Evolutionary conservation across 2,329 filamentous ascomycete species (phyloP).

Genomic region (Cercospora beticola): DNA sequence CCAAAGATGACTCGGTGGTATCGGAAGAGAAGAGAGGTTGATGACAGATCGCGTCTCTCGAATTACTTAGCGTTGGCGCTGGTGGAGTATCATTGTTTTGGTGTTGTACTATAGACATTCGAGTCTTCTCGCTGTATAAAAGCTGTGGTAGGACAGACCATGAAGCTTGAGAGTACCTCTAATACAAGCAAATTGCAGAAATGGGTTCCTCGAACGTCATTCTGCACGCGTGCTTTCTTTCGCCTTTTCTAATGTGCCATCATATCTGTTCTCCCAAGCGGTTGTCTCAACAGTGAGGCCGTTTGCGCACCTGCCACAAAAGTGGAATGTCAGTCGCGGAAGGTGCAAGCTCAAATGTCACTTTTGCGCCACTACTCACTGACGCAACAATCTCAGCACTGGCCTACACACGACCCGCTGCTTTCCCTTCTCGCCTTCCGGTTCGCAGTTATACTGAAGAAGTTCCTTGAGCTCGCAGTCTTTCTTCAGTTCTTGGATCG

Average conservation of each 20-base stretch:
- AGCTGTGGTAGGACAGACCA: background rate
- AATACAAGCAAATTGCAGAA: background rate
- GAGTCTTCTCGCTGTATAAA: background rate
- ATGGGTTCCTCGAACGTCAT: conserved; percentile 4
- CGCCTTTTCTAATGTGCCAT: conserved; percentile 19
- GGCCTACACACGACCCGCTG: conserved; percentile 55
- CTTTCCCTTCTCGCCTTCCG: conserved; percentile 46
- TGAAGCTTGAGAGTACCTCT: background rate
- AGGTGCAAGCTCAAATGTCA: background rate
- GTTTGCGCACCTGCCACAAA: conserved; percentile 47
- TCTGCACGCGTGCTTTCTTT: conserved; percentile 2
- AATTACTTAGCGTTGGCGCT: conserved; percentile 7
- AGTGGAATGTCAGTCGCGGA: conserved; percentile 15
- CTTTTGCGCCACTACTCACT: conserved; percentile 44
- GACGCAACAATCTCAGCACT: conserved; percentile 59
- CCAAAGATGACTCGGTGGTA: background rate
- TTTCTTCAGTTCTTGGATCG: conserved; percentile 47
- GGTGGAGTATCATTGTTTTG: conserved; percentile 12
- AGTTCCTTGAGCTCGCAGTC: conserved; percentile 60
- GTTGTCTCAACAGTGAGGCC: conserved; percentile 63
- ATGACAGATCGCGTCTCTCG: background rate
- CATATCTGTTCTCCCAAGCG: conserved; percentile 53
- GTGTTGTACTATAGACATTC: background rate
- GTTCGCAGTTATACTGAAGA: conserved; percentile 62
- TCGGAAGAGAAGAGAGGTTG: background rate